Evolutionary conservation across 371 early-diverging fungal genomes (phyloP).

Genomic region (Capillidium heterosporum): DNA sequence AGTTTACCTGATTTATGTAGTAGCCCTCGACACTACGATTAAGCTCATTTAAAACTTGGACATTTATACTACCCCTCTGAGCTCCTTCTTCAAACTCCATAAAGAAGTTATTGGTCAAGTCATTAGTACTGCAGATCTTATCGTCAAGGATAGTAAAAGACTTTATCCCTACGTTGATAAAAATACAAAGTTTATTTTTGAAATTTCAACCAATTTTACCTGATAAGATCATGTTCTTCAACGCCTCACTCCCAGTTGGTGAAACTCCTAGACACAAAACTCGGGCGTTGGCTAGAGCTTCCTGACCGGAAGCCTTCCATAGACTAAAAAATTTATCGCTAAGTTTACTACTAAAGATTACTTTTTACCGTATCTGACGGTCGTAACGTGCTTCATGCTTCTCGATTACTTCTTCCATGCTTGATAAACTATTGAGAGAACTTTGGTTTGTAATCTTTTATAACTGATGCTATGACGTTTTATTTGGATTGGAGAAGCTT

Average conservation of each 20-base stretch:
- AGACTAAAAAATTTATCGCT: constrained; percentile 27
- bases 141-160: constrained; percentile 67
- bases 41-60: constrained; percentile 53
- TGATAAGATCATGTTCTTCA: constrained; percentile 89
- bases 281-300: constrained; percentile 59
- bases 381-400: constrained; percentile 67
- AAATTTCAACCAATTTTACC: constrained; percentile 26
- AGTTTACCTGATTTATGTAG: constrained; percentile 22
- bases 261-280: constrained; percentile 69
- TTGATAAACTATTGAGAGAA: no score
- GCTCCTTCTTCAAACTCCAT: constrained; percentile 38
- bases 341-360: constrained; percentile 7
- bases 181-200: background rate
- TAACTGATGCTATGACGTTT: no score
- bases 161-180: constrained; percentile 50
- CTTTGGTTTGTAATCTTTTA: no score
- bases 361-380: constrained; percentile 62
- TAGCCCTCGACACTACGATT: constrained; percentile 70
- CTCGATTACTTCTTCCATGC: no score
- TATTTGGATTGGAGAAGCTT: no score
- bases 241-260: constrained; percentile 68
- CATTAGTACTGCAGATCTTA: constrained; percentile 32
- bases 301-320: constrained; percentile 83
- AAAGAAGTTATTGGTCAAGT: constrained; percentile 80
- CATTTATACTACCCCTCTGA: constrained; percentile 36